Base-by-base conservation (phyloP, 352 stramenopile species). In the Saprolegnia diclina region DNA sequence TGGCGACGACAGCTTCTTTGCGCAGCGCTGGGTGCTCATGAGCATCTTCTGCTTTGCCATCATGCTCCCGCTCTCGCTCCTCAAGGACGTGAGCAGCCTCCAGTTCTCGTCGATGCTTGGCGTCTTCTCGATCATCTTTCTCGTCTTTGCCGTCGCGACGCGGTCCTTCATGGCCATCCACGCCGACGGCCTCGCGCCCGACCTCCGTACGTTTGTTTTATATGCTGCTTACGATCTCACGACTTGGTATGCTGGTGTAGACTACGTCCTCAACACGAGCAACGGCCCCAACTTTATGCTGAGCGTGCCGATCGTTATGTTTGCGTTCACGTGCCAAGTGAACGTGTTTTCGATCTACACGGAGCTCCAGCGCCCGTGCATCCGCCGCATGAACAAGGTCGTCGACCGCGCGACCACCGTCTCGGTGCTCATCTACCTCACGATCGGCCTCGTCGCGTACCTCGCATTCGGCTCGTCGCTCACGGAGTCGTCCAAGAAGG, bases 331-430 rank as follows among this genome's bases (percentile, higher is more conserved):
- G n/a, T 91, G 83, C 63, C 85, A 94, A 77, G 81, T 88, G 76
- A 94, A 94, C 54, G 85, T 94, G 18, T 94, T 94, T 55, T 94
- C 85, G 19, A 94, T 94, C 73, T 94, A 92, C 70, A 94, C 85
- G n/a, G 85, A 94, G 65, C 78, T 94, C 16, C 85, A 94, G 71
- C 83, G 85, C 1, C 85, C 85, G 52, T 91, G 84, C 72, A 92
- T 94, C 65, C 85, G 85, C 22, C 85, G 85, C 50, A 94, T 94
- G 85, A 91, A 91, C 76, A 94, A 94, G 71, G 83, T 94, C 35
- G 85, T 94, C 7, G 85, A 94, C 65, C 82, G 83, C 37, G 85
- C 85, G 13, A 91, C 85, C 11, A 68, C 85, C 32, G 78, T 91
- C 38, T 92, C 83, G 59, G 79, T 94, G 37, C 54, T 78, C 38